Percentiles rank a stretch among this genome's conserved stretches.
phyloP scores from a whole-genome alignment of 768 basidiomycete genomes.

The Solioccasus polychromus region DNA sequence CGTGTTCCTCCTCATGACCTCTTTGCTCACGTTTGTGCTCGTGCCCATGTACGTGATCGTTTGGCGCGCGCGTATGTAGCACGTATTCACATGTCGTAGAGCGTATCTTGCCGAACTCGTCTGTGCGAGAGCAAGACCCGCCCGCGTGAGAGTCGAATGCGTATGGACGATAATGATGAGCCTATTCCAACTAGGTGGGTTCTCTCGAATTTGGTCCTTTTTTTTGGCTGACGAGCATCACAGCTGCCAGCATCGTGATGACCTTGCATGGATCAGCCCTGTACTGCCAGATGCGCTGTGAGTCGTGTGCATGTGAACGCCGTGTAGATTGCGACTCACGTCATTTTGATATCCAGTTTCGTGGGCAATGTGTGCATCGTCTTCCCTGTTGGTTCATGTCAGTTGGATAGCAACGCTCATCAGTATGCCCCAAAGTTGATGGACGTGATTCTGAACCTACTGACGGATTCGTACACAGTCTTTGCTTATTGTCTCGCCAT shows the following conservation, averaged over 20 bases:
- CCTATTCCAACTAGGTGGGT: conserved; percentile 50
- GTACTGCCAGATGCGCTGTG: conserved; percentile 36
- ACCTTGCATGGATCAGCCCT: conserved; percentile 43
- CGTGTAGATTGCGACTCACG: conserved; percentile 4
- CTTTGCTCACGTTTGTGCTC: conserved; percentile 34
- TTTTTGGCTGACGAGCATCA: neutral
- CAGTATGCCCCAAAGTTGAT: conserved; percentile 36
- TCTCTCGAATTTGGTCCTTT: neutral
- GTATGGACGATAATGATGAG: conserved; percentile 51
- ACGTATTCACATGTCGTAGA: conserved; percentile 10
- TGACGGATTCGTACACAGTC: conserved; percentile 36
- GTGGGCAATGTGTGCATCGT: conserved; percentile 46
- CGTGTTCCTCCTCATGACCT: conserved; percentile 47
- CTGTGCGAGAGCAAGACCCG: conserved; percentile 35
- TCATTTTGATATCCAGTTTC: conserved; percentile 26
- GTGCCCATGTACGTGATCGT: conserved; percentile 29
- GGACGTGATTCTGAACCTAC: neutral
- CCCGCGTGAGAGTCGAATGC: conserved; percentile 51
- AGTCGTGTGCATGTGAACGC: conserved; percentile 10
- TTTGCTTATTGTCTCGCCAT: conserved; percentile 56
- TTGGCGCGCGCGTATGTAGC: neutral
- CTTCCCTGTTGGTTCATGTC: conserved; percentile 44
- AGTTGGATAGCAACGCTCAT: conserved; percentile 48
- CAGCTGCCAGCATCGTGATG: conserved; percentile 49
- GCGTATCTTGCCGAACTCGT: conserved; percentile 36